These are phyloP conservation scores for Balamuthia mandrillaris DNA, from an alignment of 208 protist genomes.

Conservation along the genomic window DNA sequence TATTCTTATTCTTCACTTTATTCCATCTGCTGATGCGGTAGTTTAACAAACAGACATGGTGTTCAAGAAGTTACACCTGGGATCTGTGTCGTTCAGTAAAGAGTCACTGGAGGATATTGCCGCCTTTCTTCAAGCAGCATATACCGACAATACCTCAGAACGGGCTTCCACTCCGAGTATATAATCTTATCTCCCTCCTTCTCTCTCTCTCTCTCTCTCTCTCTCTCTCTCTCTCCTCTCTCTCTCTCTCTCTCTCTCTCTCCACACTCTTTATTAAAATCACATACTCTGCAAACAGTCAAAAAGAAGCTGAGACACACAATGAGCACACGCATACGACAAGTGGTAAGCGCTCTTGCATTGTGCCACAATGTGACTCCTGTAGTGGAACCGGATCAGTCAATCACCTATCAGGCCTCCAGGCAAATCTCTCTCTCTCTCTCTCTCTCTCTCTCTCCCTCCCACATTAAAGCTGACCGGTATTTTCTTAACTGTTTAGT, in stretches of 20 bases:
- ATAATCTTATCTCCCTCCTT: too few relatives aligned
- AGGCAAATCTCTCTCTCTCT: too few relatives aligned
- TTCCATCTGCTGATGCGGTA: neutral
- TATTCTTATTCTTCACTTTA: neutral
- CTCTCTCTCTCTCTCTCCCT: too few relatives aligned
- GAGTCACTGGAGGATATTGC: conserved; percentile 54
- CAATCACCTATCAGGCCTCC: conserved; percentile 51
- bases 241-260: too few relatives aligned
- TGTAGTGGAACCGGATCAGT: conserved; percentile 55
- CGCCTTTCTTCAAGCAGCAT: neutral
- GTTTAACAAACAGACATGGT: conserved; percentile 53
- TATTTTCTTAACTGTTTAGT: conserved; percentile 82
- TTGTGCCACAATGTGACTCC: conserved; percentile 96
- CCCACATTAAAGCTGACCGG: too few relatives aligned
- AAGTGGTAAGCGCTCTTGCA: conserved; percentile 81
- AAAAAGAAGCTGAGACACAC: neutral
- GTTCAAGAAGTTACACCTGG: conserved; percentile 78
- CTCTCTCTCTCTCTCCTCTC: too few relatives aligned
- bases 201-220: too few relatives aligned
- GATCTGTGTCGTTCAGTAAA: conserved; percentile 55
- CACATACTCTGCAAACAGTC: too few relatives aligned
- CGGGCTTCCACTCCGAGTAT: neutral
- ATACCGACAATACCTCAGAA: neutral
- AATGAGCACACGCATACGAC: conserved; percentile 60
- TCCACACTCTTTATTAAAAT: neutral